Percentiles rank a stretch among this genome's conserved stretches.
These are phyloP conservation scores for Avena insularis DNA, from an alignment of 176 grass and related monocot species.

Conservation along the genomic window DNA sequence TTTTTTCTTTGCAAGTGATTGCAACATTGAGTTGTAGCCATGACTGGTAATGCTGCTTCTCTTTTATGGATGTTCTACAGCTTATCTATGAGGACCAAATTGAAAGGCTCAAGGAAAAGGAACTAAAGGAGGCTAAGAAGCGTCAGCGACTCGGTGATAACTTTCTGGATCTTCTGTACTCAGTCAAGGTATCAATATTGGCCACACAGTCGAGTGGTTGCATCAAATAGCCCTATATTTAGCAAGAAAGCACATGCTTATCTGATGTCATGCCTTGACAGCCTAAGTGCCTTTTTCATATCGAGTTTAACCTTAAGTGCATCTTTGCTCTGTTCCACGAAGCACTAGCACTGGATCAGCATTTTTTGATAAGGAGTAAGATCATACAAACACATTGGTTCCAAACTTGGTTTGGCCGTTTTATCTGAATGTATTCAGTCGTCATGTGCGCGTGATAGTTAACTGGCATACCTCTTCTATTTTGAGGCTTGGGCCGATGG, in stretches of 20 bases:
- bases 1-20: conserved; percentile 23
- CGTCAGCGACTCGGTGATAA: conserved; percentile 88
- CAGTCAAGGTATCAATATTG: conserved; percentile 74
- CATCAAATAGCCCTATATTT: conserved; percentile 30
- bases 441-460: not conserved
- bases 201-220: not conserved
- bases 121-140: conserved; percentile 89
- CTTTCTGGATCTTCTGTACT: conserved; percentile 89
- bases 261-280: not conserved
- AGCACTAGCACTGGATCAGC: not conserved
- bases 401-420: not conserved
- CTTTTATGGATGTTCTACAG: conserved; percentile 54
- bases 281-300: not conserved
- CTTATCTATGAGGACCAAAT: conserved; percentile 90
- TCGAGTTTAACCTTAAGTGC: not conserved
- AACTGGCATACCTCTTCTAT: not conserved
- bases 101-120: conserved; percentile 92
- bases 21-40: not conserved
- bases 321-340: not conserved
- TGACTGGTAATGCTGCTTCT: conserved; percentile 27
- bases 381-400: not conserved
- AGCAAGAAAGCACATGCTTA: not conserved
- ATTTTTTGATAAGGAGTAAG: not conserved
- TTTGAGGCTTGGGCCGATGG: not conserved
- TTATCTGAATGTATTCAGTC: not conserved